Evolutionary conservation across 176 grass and related monocot species (phyloP).

Genomic region (Oryza australiensis): DNA sequence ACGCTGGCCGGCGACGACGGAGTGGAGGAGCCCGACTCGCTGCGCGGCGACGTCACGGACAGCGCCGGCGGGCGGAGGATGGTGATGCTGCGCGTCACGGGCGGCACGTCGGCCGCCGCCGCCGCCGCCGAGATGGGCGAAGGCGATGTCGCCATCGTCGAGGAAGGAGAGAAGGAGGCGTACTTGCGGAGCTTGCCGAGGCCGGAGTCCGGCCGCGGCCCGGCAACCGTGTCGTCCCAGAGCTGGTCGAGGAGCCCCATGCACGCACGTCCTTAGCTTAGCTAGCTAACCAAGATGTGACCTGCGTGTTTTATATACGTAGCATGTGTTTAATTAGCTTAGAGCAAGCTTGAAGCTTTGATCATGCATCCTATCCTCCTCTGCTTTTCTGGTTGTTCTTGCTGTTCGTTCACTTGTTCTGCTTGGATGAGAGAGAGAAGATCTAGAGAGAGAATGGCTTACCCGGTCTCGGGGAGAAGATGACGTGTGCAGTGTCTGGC

Average conservation of each 20-base stretch:
- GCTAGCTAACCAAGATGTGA: not conserved
- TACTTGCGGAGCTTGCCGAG: conserved; percentile 90
- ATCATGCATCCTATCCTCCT: not conserved
- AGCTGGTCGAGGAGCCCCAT: conserved; percentile 90
- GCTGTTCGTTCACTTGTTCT: not conserved
- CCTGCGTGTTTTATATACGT: conserved; percentile 26
- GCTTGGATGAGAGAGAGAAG: not conserved
- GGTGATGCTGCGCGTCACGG: conserved; percentile 72
- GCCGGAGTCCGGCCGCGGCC: conserved; percentile 74
- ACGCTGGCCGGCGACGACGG: conserved; percentile 70
- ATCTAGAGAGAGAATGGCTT: not conserved
- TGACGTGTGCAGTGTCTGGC: not conserved
- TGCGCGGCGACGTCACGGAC: conserved; percentile 45
- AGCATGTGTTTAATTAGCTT: not conserved
- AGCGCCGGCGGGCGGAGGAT: conserved; percentile 56
- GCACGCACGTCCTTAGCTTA: not conserved
- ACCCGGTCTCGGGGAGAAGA: not conserved
- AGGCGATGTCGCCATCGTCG: not conserved
- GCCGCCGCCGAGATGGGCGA: not conserved
- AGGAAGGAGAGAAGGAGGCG: conserved; percentile 60
- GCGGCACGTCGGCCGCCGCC: not conserved
- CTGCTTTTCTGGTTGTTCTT: not conserved
- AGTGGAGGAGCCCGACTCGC: conserved; percentile 46
- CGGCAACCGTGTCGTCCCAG: conserved; percentile 97
- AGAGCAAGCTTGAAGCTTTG: not conserved